These are phyloP conservation scores for Inosperma sp. DNA, from an alignment of 768 basidiomycete species.

Conservation along the genomic window DNA sequence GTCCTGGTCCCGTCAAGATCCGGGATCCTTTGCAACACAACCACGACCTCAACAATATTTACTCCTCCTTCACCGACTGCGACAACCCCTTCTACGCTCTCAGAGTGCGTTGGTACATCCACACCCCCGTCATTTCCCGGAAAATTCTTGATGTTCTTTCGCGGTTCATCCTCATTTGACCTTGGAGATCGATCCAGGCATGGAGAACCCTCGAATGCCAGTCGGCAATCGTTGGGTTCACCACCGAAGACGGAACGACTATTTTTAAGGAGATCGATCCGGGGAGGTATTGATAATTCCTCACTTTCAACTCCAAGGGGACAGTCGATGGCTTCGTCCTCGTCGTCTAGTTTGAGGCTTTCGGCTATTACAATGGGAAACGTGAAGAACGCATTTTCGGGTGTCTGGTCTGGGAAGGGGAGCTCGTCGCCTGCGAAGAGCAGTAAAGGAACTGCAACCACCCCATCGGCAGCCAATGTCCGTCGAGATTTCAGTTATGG, in stretches of 20 bases:
- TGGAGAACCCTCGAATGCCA: no score
- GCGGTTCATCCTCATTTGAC: constrained; percentile 7
- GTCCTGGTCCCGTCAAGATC: neutral
- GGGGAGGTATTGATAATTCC: neutral
- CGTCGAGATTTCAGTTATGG: constrained; percentile 1
- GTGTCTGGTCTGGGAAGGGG: constrained; percentile 20
- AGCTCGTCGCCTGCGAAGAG: constrained; percentile 16
- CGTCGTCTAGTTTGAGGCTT: constrained; percentile 15
- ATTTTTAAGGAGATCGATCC: neutral
- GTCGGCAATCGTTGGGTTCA: no score
- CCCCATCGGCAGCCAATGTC: constrained; percentile 13
- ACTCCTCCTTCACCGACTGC: neutral
- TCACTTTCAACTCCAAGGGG: neutral
- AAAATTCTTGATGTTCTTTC: constrained; percentile 19
- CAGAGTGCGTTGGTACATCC: constrained; percentile 1
- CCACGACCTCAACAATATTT: neutral
- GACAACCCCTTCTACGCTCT: constrained; percentile 3
- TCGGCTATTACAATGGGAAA: constrained; percentile 21
- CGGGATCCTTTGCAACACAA: neutral
- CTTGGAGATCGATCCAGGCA: neutral
- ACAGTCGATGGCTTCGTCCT: neutral
- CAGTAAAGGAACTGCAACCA: neutral
- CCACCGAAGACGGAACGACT: neutral
- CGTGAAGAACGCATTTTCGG: constrained; percentile 21
- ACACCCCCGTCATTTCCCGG: constrained; percentile 8